phyloP scores from a whole-genome alignment of 176 grass and related monocot species.

The Oryza glaberrima region DNA sequence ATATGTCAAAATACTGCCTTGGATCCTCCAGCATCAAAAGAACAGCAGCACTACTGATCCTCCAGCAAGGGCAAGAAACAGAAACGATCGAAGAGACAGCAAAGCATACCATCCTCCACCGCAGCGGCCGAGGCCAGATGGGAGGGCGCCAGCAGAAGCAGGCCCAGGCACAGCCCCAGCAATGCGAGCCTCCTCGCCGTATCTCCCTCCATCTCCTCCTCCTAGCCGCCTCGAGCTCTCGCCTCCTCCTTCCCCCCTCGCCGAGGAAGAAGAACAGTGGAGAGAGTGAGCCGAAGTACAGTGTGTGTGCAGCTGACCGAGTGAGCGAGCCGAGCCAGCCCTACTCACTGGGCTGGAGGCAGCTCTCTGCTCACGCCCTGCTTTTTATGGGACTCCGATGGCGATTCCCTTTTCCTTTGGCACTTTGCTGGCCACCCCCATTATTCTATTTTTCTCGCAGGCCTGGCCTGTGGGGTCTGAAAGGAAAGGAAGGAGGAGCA shows the following conservation, averaged over 20 bases:
- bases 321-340: not conserved
- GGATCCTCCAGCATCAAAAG: not conserved
- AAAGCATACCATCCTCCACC: slow-evolving; percentile 77
- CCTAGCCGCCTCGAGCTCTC: not conserved
- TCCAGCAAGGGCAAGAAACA: not conserved
- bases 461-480: not conserved
- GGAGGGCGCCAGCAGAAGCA: slow-evolving; percentile 50
- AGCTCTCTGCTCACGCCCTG: slow-evolving; percentile 46
- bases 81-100: not conserved
- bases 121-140: slow-evolving; percentile 49
- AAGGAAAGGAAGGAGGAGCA: no score
- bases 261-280: not conserved
- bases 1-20: not conserved
- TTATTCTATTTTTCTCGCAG: slow-evolving; percentile 26
- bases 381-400: slow-evolving; percentile 59
- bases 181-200: slow-evolving; percentile 26
- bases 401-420: slow-evolving; percentile 87
- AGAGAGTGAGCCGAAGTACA: not conserved
- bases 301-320: not conserved
- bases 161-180: slow-evolving; percentile 39
- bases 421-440: slow-evolving; percentile 50
- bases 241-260: not conserved
- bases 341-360: not conserved
- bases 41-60: not conserved
- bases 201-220: slow-evolving; percentile 41